A percentile compares a stretch with the other conserved stretches of the same genome.
Evolutionary conservation across 2,329 filamentous ascomycete species (phyloP).

Genomic region (Trichoderma cornu-damae): DNA sequence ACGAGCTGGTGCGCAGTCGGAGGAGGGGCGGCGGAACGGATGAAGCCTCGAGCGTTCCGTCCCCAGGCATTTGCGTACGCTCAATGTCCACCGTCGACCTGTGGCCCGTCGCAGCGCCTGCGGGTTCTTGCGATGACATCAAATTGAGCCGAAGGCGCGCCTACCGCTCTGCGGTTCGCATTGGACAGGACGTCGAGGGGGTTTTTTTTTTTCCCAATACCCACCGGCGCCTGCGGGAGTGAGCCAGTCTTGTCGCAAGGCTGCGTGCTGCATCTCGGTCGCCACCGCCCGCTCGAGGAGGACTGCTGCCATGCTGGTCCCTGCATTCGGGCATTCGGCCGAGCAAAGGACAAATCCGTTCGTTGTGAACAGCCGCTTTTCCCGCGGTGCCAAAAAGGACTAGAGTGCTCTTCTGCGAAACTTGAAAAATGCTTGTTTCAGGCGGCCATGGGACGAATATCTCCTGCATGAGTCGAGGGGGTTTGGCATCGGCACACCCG

Average conservation of each 20-base stretch:
- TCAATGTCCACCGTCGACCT: background rate
- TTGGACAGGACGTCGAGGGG: background rate
- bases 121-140: background rate
- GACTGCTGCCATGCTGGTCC: background rate
- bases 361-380: background rate
- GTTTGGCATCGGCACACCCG: conserved; percentile 4
- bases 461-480: background rate
- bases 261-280: background rate
- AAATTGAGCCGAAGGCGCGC: background rate
- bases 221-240: too few species aligned
- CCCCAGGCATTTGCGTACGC: background rate
- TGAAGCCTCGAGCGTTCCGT: background rate
- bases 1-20: background rate
- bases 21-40: background rate
- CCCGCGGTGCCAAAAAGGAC: background rate
- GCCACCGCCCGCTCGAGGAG: background rate
- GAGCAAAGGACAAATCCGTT: background rate
- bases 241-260: background rate
- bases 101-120: background rate
- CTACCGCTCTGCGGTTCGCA: background rate
- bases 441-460: background rate
- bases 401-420: background rate
- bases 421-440: background rate
- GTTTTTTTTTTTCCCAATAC: background rate
- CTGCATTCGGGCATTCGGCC: background rate